Conservation (phyloP, 139 green algal genomes). For the Eudorina sp. region DNA sequence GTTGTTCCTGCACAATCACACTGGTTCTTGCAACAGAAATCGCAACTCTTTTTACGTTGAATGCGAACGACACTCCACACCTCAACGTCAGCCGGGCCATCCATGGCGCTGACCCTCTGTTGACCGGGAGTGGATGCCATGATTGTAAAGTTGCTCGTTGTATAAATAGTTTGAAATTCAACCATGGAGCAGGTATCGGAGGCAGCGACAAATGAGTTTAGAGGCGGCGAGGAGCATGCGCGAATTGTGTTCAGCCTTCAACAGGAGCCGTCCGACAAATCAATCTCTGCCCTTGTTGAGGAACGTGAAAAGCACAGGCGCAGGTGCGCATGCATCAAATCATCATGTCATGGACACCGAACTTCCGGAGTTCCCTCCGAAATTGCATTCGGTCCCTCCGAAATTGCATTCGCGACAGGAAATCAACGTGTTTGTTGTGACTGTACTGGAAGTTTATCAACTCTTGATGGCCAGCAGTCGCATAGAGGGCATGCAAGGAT, state of each 20-base stretch:
- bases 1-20: too few relatives aligned
- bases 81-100: not conserved
- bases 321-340: constrained; percentile 46
- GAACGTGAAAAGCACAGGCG: constrained; percentile 71
- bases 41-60: not conserved
- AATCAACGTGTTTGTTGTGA: too few relatives aligned
- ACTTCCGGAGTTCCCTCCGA: not conserved
- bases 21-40: too few relatives aligned
- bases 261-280: constrained; percentile 30
- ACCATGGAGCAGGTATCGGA: not conserved
- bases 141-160: not conserved
- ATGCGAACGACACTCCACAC: not conserved
- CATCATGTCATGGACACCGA: not conserved
- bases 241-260: constrained; percentile 55
- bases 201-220: not conserved
- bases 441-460: too few relatives aligned
- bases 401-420: too few relatives aligned
- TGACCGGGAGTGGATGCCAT: not conserved
- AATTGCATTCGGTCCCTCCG: too few relatives aligned
- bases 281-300: constrained; percentile 55
- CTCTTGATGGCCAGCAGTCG: not conserved
- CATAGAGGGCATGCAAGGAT: too few relatives aligned
- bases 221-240: not conserved
- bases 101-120: constrained; percentile 5
- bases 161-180: not conserved